Conservation (phyloP, 441 rosid species). For the Melastoma candidum region DNA sequence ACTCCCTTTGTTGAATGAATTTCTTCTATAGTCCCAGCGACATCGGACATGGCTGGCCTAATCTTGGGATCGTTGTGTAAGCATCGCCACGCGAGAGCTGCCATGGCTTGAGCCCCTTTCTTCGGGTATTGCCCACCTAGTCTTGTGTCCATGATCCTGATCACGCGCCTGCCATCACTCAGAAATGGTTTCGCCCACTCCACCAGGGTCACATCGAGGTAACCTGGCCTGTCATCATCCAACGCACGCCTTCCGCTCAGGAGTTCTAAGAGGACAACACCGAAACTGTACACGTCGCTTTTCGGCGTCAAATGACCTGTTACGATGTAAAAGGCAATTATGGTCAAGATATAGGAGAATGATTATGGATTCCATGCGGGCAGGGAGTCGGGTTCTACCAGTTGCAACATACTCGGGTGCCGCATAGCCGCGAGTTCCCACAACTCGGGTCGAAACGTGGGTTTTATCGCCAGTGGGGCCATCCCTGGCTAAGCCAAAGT, state of each 20-base stretch:
- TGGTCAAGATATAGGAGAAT: neutral
- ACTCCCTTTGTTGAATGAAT: neutral
- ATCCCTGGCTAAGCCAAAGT: constrained; percentile 16
- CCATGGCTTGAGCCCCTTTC: constrained; percentile 15
- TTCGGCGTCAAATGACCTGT: constrained; percentile 17
- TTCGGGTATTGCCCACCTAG: constrained; percentile 13
- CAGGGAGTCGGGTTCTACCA: neutral
- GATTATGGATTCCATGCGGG: neutral
- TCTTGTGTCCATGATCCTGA: constrained; percentile 15
- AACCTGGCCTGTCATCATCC: constrained; percentile 1
- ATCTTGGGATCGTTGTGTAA: constrained; percentile 11
- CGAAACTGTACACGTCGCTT: constrained; percentile 13
- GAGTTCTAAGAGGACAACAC: constrained; percentile 11
- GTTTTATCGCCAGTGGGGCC: constrained; percentile 15
- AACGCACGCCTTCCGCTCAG: constrained; percentile 11
- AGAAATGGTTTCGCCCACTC: constrained; percentile 16
- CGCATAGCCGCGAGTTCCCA: constrained; percentile 14
- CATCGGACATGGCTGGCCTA: constrained; percentile 8
- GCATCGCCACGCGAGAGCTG: constrained; percentile 12
- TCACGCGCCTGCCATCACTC: constrained; percentile 2
- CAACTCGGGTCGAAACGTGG: constrained; percentile 15
- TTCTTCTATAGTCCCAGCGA: neutral
- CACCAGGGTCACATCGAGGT: constrained; percentile 10
- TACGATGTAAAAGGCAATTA: neutral
- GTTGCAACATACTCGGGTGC: constrained; percentile 17